Conservation (phyloP, 1,284 basidiomycete genomes). For the Ganoderma leucocontextum region DNA sequence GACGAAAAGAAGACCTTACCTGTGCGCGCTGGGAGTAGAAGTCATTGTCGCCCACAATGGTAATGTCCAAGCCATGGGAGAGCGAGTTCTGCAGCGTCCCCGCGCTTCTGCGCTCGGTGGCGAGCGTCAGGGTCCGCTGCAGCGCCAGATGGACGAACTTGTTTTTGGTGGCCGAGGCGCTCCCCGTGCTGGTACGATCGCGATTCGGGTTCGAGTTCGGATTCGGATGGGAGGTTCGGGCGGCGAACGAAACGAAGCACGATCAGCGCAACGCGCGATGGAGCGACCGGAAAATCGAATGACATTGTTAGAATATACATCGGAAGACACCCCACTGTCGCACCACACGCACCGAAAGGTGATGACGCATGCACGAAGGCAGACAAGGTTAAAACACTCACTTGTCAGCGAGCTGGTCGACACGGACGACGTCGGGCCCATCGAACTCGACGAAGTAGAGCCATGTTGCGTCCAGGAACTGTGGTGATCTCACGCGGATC, state of each 20-base stretch:
- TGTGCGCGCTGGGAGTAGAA: conserved; percentile 95
- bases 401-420: conserved; percentile 58
- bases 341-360: background rate
- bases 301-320: conserved; percentile 3
- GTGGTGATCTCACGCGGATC: conserved; percentile 88
- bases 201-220: conserved; percentile 6
- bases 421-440: conserved; percentile 48
- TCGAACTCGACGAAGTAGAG: conserved; percentile 64
- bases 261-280: conserved; percentile 1
- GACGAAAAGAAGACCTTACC: conserved; percentile 50
- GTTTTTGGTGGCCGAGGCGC: conserved; percentile 58
- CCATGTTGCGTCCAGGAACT: conserved; percentile 89
- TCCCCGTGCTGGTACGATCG: conserved; percentile 26
- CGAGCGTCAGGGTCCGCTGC: conserved; percentile 77
- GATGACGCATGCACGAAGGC: background rate
- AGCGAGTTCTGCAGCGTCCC: conserved; percentile 56
- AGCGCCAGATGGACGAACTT: conserved; percentile 94
- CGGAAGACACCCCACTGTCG: background rate
- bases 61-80: conserved; percentile 70
- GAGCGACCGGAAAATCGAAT: conserved; percentile 8
- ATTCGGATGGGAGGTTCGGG: background rate
- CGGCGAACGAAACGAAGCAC: background rate
- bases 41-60: conserved; percentile 94
- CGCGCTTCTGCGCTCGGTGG: conserved; percentile 61
- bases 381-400: conserved; percentile 36